Base-by-base conservation (phyloP, 495 filamentous ascomycete genomes). In the Jackrogersella minutella region DNA sequence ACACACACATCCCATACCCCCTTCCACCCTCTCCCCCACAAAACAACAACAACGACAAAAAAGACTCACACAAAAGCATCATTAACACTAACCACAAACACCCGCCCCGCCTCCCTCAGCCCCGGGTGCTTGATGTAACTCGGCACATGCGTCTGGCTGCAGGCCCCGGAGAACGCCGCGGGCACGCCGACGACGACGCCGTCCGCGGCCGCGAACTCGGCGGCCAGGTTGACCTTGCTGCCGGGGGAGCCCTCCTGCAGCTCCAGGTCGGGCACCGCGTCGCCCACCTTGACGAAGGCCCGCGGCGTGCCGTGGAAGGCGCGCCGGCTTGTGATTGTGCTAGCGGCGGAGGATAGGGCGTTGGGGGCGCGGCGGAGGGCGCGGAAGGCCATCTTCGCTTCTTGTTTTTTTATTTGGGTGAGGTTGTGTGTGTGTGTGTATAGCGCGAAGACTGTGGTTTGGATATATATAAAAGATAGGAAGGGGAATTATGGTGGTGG, bases 61-160 rank as follows among this genome's bases (percentile, higher is more conserved):
- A 47, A 54, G 39, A 79, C 90, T 80, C 85, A 96, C 87, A 97
- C 95, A 77, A 98, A 97, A 24, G 93, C 86, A 76, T 99, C 95
- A 78, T 99, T 99, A 75, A 97, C 93, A 21, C 88, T 84, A 50
- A 99, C 88, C 22, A 97, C 92, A 64, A 94, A 96, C 37, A 94
- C 90, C 46, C 86, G 73, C 49, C 94, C 92, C 10, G 89, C 92
- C 49, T 87, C 82, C 80, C 88, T 90, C 43, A 91, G 80, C 76
- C 87, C 85, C 36, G 87, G 84, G 72, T 89, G 88, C 68, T 86
- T 86, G 76, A 96, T 88, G 74, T 91, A 98, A 28, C 91, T 88
- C 3, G 92, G 92, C 44, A 96, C 82, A 71, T 97, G 93, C 51
- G 81, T 86, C 61, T 85, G 80, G 17, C 91, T 93, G 85, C 94